Base-by-base conservation (phyloP, 2,329 filamentous ascomycete genomes). In the Pseudogymnoascus pannorum region DNA sequence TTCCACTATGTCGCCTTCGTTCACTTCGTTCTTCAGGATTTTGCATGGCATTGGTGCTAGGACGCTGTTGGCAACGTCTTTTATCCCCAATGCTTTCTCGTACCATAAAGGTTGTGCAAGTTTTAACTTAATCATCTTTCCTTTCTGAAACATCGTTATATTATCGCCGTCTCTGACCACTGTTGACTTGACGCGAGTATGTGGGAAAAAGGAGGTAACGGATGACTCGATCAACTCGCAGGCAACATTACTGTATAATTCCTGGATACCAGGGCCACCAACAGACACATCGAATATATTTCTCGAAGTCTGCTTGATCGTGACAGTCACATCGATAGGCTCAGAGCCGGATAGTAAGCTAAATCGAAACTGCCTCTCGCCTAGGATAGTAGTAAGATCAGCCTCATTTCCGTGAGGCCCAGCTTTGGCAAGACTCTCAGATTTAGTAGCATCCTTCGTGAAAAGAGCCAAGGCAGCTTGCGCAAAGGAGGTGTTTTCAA, bases 1-100 rank as follows among this genome's bases (percentile, higher is more conserved):
- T 72, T 86, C 86, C 14, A 99, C 94, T 54, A 75, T 76, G 65
- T 96, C 85, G 0, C 94, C 94, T 68, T 91, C 91, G 26, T 81
- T 76, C 0, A 97, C 91, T 74, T 96, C 90, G 57, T 97, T 94
- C 66, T 91, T 86, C 64, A 99, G 77, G 24, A 99, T 88, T 77
- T 97, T 97, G 76, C 94, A 97, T 1, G 94, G 94, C 94, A 99
- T 99, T 0, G 94, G 94, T 20, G 94, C 91, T 22, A 90, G 81
- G 1, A 97, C 91, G 60, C 88, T 94, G 63, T 93, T 92, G 5
- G 86, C 81, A 0, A 83, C 82, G 70, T 96, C 91, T 72, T 91
- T 92, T 64, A 89, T 77, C 0, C 93, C 92, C 6, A 97, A 79
- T 0, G 91, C 92, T 75, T 95, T 93, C 68, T 92, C 89, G 62